Evolutionary conservation across 2,329 filamentous ascomycete genomes (phyloP).

Genomic region (Botrytis deweyae): DNA sequence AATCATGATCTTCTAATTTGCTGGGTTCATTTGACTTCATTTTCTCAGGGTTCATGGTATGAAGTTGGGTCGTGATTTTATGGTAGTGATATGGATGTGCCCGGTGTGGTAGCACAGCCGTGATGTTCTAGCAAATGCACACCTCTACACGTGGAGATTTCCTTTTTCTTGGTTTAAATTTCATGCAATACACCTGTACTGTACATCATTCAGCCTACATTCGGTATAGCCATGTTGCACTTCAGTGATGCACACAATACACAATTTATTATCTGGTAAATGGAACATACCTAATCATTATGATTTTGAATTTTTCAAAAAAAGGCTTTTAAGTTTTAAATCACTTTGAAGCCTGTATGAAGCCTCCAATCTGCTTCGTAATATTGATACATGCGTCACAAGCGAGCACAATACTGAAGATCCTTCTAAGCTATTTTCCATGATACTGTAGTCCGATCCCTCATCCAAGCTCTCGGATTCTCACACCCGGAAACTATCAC

Average conservation of each 20-base stretch:
- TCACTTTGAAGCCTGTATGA: neutral
- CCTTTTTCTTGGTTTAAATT: constrained; percentile 11
- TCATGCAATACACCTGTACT: constrained; percentile 17
- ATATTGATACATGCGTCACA: constrained; percentile 16
- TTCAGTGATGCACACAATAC: constrained; percentile 2
- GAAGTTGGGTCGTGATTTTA: constrained; percentile 19
- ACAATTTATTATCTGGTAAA: constrained; percentile 2
- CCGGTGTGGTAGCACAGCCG: constrained; percentile 21
- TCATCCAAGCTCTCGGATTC: constrained; percentile 23
- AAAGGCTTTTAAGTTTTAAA: constrained; percentile 4
- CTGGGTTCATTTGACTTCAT: neutral
- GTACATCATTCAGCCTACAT: constrained; percentile 16
- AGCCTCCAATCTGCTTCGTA: constrained; percentile 16
- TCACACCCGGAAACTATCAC: constrained; percentile 11
- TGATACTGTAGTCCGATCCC: constrained; percentile 19
- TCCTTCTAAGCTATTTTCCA: constrained; percentile 13
- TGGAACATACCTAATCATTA: constrained; percentile 10
- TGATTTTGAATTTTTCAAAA: neutral
- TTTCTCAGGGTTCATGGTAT: constrained; percentile 15
- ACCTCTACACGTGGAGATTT: constrained; percentile 20
- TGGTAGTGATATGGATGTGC: constrained; percentile 3
- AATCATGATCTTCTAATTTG: constrained; percentile 15
- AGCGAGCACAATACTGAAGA: constrained; percentile 15
- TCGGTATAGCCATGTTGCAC: constrained; percentile 15
- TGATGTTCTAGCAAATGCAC: constrained; percentile 12